Evolutionary conservation across 192 early-diverging fungal species (phyloP), one percentile per base, ranked within the genome.

Genomic region (Radiomyces spectabilis): DNA sequence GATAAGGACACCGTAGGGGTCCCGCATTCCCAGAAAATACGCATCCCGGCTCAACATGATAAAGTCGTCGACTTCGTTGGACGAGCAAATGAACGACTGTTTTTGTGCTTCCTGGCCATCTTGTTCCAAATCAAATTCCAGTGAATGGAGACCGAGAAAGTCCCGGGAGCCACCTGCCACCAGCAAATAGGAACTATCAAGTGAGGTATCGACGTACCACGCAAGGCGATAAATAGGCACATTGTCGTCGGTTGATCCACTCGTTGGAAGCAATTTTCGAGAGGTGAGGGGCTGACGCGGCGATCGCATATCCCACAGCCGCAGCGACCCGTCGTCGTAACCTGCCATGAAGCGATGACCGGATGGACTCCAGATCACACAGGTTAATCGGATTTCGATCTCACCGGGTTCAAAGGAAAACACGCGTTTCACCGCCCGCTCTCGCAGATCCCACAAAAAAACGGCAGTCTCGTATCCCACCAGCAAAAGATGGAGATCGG

Each of bases 391-490:
- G 46, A 48, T 6, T 18, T 41, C 22, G 49, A 33, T 9, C 42
- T 42, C 12, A 70, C 47, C 41, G n/a, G n/a, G n/a, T n/a, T n/a
- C n/a, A n/a, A n/a, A n/a, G n/a, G n/a, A n/a, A n/a, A n/a, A 78
- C 1, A 41, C 49, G 1, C 55, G 55, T 18, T 61, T 51, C 0
- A 71, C 55, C 3, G 57, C 10, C 18, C 72, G 70, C 15, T 74
- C 66, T 16, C 66, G 58, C 22, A 80, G 43, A 29, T 73, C 71
- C 79, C 77, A 84, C 10, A 84, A 60, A 16, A 71, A 56, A 1
- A 77, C 58, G 1, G 64, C 71, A 0, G 68, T 53, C 25, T 68
- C 57, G 38, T 82, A 82, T 4, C 64, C 82, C 31, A 84, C 71
- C 13, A 84, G 48, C 10, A 84, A 54, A 12, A 68, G 61, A 30